Conservation (phyloP, 257 asterid genomes). For the Fraxinus quadrangulata region DNA sequence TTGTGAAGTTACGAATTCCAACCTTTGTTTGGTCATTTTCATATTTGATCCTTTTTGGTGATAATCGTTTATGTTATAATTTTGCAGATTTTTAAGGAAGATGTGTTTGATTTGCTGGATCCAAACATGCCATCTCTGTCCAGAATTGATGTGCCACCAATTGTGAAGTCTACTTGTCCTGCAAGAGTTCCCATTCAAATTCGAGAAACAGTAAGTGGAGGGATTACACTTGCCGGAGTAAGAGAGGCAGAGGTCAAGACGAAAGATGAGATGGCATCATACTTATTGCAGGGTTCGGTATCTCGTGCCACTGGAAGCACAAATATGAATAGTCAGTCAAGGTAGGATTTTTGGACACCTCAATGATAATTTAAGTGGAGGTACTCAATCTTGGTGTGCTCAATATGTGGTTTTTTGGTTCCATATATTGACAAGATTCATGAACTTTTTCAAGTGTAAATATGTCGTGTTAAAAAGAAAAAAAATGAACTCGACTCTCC, state of each 20-base stretch:
- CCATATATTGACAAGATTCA: neutral
- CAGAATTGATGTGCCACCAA: slow-evolving; percentile 40
- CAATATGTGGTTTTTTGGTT: neutral
- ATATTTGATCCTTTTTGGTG: neutral
- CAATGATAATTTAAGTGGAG: neutral
- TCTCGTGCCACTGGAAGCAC: slow-evolving; percentile 98
- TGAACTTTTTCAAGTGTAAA: neutral
- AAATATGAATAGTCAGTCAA: slow-evolving; percentile 93
- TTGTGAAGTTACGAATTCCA: slow-evolving; percentile 18
- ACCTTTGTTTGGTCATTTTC: neutral
- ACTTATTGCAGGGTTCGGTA: slow-evolving; percentile 74
- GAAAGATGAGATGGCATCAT: slow-evolving; percentile 89
- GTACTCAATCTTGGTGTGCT: slow-evolving; percentile 6
- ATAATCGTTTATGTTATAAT: neutral
- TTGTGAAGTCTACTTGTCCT: slow-evolving; percentile 46
- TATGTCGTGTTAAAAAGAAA: neutral
- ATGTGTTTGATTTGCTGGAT: slow-evolving; percentile 86
- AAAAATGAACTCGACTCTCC: neutral
- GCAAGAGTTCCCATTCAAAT: slow-evolving; percentile 88
- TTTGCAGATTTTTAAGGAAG: slow-evolving; percentile 89
- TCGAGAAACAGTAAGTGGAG: slow-evolving; percentile 83
- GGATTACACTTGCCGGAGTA: slow-evolving; percentile 93
- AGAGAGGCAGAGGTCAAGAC: slow-evolving; percentile 90
- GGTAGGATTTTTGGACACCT: slow-evolving; percentile 41
- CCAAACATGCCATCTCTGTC: slow-evolving; percentile 35